phyloP scores from a whole-genome alignment of 352 stramenopile species.

The Aphanomyces invadans region DNA sequence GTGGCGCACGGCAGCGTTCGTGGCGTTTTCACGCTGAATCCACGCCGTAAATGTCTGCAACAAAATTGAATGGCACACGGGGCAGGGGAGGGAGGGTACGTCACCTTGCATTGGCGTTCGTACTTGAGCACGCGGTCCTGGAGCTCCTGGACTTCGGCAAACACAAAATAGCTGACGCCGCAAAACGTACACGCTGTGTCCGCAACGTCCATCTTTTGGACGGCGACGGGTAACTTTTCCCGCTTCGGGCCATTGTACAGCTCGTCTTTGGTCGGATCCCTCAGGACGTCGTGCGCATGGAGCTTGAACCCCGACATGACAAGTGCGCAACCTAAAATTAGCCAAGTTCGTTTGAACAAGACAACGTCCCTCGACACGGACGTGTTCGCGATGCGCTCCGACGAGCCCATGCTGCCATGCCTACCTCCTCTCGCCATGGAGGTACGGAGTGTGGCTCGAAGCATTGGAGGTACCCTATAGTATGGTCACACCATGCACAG shows the following conservation, averaged over 20 bases:
- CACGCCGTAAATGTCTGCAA: conserved; percentile 56
- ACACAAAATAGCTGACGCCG: conserved; percentile 81
- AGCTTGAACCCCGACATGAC: conserved; percentile 23
- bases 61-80: neutral
- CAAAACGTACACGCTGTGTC: conserved; percentile 81
- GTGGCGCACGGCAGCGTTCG: conserved; percentile 33
- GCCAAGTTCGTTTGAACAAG: too few species aligned
- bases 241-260: conserved; percentile 53
- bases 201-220: conserved; percentile 53
- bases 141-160: conserved; percentile 72
- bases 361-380: too few species aligned
- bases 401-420: too few species aligned
- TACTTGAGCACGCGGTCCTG: conserved; percentile 61
- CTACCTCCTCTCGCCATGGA: too few species aligned
- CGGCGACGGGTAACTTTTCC: conserved; percentile 47
- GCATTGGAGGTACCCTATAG: too few species aligned
- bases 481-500: too few species aligned
- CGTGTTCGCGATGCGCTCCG: too few species aligned
- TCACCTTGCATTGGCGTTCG: conserved; percentile 60
- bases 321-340: too few species aligned
- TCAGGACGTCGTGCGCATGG: conserved; percentile 31
- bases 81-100: neutral
- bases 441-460: too few species aligned
- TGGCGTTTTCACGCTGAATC: conserved; percentile 46
- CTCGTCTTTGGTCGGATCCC: conserved; percentile 63